phyloP scores from a whole-genome alignment of 2,329 filamentous ascomycete genomes.

The Verticillium dahliae region DNA sequence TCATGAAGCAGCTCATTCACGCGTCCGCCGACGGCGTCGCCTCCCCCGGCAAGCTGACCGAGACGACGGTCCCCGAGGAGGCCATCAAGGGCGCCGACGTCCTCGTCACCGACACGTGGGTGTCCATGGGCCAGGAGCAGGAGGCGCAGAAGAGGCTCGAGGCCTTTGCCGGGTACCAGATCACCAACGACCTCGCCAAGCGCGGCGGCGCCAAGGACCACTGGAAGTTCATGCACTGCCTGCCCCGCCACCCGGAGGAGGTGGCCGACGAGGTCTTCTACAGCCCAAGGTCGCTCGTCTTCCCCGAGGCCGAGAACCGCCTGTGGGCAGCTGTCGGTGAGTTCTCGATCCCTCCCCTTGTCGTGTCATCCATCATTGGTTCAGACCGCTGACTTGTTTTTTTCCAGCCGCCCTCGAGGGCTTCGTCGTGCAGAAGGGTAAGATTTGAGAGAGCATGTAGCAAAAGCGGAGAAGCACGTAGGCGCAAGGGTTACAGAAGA shows the following conservation, averaged over 20 bases:
- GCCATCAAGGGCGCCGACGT: conserved; percentile 81
- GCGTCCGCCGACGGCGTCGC: conserved; percentile 51
- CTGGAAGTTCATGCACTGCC: conserved; percentile 99
- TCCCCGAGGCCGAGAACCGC: conserved; percentile 90
- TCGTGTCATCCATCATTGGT: too few relatives aligned
- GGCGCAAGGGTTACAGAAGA: not conserved
- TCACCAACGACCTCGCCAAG: conserved; percentile 78
- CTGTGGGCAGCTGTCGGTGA: conserved; percentile 79
- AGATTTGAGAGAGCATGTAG: conserved; percentile 40
- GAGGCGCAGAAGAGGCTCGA: conserved; percentile 71
- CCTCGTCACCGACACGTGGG: conserved; percentile 94
- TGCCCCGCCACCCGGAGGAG: conserved; percentile 88
- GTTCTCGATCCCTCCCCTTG: conserved; percentile 20
- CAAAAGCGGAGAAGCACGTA: conserved; percentile 3
- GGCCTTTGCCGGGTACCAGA: conserved; percentile 85
- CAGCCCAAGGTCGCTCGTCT: conserved; percentile 76
- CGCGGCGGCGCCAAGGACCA: conserved; percentile 77
- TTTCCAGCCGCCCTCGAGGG: conserved; percentile 67
- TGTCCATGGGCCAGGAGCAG: conserved; percentile 95
- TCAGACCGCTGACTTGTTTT: not conserved
- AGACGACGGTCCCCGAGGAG: conserved; percentile 78
- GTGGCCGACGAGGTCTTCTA: conserved; percentile 95
- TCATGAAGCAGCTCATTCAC: conserved; percentile 68
- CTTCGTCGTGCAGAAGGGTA: conserved; percentile 92
- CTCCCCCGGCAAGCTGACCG: conserved; percentile 59